Evolutionary conservation across 2,329 filamentous ascomycete genomes (phyloP).

Genomic region (Aotearoamyces nothofagi): DNA sequence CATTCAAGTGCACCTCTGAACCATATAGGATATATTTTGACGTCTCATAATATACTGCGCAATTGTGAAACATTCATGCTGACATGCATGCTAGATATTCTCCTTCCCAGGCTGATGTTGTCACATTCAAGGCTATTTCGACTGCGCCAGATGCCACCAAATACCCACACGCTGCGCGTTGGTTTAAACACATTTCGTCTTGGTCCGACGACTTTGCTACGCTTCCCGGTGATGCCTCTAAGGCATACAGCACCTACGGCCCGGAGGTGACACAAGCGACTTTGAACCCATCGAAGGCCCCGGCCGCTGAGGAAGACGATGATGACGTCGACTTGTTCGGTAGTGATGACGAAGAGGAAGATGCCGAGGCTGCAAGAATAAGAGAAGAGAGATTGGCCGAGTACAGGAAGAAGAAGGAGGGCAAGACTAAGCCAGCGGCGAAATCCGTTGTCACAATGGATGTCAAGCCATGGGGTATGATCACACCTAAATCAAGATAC

Average conservation of each 20-base stretch:
- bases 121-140: constrained; percentile 80
- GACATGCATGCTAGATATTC: constrained; percentile 25
- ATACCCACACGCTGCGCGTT: constrained; percentile 88
- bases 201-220: constrained; percentile 87
- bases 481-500: too few species aligned
- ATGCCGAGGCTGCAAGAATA: constrained; percentile 68
- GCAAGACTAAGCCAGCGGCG: constrained; percentile 79
- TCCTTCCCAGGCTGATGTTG: constrained; percentile 90
- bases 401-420: constrained; percentile 94
- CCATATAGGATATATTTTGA: constrained; percentile 11
- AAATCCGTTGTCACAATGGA: constrained; percentile 95
- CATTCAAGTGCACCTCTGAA: constrained; percentile 66
- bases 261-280: constrained; percentile 67
- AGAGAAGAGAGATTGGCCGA: constrained; percentile 83
- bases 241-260: constrained; percentile 81
- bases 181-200: constrained; percentile 97
- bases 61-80: constrained; percentile 4
- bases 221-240: constrained; percentile 80
- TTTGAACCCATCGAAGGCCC: constrained; percentile 74
- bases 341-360: constrained; percentile 86
- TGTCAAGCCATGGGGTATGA: constrained; percentile 97
- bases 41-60: constrained; percentile 5
- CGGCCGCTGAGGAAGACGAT: constrained; percentile 57
- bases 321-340: constrained; percentile 91
- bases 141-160: constrained; percentile 63